Conservation (phyloP, 495 filamentous ascomycete species). For the Massariosphaeria phaeospora region DNA sequence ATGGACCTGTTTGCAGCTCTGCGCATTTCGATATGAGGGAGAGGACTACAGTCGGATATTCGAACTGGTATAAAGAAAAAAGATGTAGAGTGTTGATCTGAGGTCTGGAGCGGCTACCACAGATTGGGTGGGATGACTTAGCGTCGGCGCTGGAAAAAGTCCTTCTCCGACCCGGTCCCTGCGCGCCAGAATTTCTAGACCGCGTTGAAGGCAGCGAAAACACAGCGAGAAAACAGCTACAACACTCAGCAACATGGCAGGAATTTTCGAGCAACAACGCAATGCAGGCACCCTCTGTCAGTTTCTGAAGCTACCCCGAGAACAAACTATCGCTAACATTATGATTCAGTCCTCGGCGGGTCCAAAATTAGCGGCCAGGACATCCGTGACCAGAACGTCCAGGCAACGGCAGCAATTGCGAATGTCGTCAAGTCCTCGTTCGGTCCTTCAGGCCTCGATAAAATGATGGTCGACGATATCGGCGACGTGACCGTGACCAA, state of each 20-base stretch:
- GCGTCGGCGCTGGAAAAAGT: constrained; percentile 15
- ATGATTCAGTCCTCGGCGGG: constrained; percentile 72
- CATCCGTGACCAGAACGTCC: constrained; percentile 94
- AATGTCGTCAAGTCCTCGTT: constrained; percentile 99
- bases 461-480: constrained; percentile 99
- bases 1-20: too few species aligned
- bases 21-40: too few species aligned
- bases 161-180: neutral
- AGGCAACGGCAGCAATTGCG: constrained; percentile 92
- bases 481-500: constrained; percentile 99
- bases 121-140: constrained; percentile 3
- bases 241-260: constrained; percentile 59
- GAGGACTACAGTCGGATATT: too few species aligned
- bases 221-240: constrained; percentile 13
- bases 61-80: too few species aligned
- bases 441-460: constrained; percentile 92
- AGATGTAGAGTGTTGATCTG: too few species aligned
- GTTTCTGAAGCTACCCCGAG: neutral
- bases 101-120: too few species aligned
- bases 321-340: constrained; percentile 14
- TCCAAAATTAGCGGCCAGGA: constrained; percentile 92
- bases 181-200: constrained; percentile 24
- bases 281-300: constrained; percentile 81
- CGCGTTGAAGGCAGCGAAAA: constrained; percentile 22
- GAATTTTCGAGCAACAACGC: constrained; percentile 82